These are phyloP conservation scores for Sambucus nigra DNA, from an alignment of 129 eudicot genomes.

Conservation along the genomic window DNA sequence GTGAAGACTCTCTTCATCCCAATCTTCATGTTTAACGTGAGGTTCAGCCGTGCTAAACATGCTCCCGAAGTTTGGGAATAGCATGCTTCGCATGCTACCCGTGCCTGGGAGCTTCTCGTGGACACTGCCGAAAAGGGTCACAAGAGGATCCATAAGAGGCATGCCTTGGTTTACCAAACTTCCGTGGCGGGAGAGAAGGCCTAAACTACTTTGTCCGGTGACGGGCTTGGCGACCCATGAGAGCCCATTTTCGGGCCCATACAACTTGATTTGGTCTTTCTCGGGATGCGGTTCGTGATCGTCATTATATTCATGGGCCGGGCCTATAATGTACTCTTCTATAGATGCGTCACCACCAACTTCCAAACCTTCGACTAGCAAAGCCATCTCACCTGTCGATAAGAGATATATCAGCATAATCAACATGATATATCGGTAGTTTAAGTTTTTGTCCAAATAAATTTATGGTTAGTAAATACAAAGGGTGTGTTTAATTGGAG, in stretches of 20 bases:
- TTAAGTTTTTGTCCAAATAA: too few relatives aligned
- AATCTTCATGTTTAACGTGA: slow-evolving; percentile 34
- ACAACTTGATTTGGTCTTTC: slow-evolving; percentile 48
- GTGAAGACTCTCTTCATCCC: slow-evolving; percentile 54
- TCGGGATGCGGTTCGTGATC: slow-evolving; percentile 33
- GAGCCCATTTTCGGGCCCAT: slow-evolving; percentile 46
- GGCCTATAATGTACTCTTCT: slow-evolving; percentile 54
- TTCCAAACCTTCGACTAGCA: slow-evolving; percentile 62
- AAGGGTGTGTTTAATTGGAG: too few relatives aligned
- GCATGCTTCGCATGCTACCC: slow-evolving; percentile 58
- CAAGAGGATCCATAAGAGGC: slow-evolving; percentile 62
- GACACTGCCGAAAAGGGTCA: slow-evolving; percentile 62
- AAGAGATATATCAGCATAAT: slow-evolving; percentile 7
- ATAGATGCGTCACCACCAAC: slow-evolving; percentile 57
- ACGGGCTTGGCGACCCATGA: slow-evolving; percentile 72
- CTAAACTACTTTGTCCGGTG: slow-evolving; percentile 35
- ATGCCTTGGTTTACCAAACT: slow-evolving; percentile 40
- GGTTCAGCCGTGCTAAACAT: slow-evolving; percentile 49
- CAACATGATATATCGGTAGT: not conserved
- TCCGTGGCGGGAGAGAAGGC: slow-evolving; percentile 52
- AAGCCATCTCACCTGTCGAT: slow-evolving; percentile 54
- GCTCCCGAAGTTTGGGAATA: slow-evolving; percentile 61
- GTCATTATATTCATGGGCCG: slow-evolving; percentile 31
- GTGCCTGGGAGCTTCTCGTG: slow-evolving; percentile 59
- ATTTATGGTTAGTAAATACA: too few relatives aligned